Evolutionary conservation across 345 rosid genomes (phyloP).

Genomic region (Heritiera littoralis): DNA sequence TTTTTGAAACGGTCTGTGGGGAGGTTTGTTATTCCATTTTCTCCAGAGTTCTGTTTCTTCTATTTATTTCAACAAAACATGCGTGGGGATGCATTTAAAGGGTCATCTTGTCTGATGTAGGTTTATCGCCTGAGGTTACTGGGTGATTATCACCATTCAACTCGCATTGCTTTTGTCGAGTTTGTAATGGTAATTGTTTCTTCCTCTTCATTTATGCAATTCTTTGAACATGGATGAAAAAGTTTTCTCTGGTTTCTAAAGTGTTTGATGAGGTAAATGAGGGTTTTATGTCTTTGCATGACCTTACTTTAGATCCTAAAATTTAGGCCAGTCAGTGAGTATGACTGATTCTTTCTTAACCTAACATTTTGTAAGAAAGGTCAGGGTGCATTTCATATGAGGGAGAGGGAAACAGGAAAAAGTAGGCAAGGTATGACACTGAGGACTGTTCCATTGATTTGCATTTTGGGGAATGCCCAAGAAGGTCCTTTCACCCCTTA

Average conservation of each 20-base stretch:
- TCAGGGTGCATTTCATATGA: neutral
- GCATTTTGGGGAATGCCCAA: neutral
- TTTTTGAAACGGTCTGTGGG: slow-evolving; percentile 73
- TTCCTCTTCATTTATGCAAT: slow-evolving; percentile 8
- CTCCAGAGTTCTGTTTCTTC: slow-evolving; percentile 10
- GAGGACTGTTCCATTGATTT: neutral
- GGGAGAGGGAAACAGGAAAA: neutral
- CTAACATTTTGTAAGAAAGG: neutral
- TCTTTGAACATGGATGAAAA: neutral
- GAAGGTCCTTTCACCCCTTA: neutral
- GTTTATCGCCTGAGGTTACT: slow-evolving; percentile 79
- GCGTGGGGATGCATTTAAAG: slow-evolving; percentile 10
- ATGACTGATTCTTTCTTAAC: neutral
- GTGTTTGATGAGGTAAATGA: neutral
- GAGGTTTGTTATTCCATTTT: slow-evolving; percentile 48
- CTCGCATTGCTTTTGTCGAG: slow-evolving; percentile 88
- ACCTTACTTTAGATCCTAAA: neutral
- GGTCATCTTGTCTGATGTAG: slow-evolving; percentile 36
- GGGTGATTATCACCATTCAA: slow-evolving; percentile 80
- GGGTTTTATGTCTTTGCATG: neutral
- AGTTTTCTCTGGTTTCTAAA: slow-evolving; percentile 13
- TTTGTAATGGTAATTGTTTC: slow-evolving; percentile 57
- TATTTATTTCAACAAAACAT: neutral
- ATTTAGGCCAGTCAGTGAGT: slow-evolving; percentile 2
- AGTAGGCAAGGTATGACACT: neutral